phyloP scores from a whole-genome alignment of 805 yeast genomes.

The Schizosaccharomyces japonicus region DNA sequence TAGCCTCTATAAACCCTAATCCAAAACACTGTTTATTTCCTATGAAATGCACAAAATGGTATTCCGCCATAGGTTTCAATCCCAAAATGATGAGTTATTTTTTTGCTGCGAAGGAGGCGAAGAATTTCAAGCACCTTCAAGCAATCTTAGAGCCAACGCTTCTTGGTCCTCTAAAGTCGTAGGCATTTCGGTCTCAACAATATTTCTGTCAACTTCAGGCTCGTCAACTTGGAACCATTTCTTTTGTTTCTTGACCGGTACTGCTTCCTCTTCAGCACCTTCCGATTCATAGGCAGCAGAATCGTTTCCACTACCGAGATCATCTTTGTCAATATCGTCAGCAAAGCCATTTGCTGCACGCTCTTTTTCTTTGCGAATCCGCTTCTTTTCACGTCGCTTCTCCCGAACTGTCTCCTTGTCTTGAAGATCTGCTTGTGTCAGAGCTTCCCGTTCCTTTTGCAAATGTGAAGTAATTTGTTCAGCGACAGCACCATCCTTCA shows the following conservation, averaged over 20 bases:
- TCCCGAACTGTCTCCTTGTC: conserved; percentile 60
- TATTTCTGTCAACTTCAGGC: conserved; percentile 12
- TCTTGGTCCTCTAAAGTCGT: conserved; percentile 84
- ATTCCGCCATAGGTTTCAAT: no score
- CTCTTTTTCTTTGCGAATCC: conserved; percentile 64
- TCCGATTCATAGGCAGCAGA: background rate
- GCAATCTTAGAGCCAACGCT: conserved; percentile 41
- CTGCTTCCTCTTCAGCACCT: background rate
- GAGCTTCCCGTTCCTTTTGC: conserved; percentile 35
- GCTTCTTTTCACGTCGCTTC: conserved; percentile 68
- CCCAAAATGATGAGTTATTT: no score
- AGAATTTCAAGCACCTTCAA: conserved; percentile 8
- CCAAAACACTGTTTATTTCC: no score
- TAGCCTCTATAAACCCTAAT: no score
- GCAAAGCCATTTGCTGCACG: conserved; percentile 20
- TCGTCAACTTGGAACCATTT: conserved; percentile 12
- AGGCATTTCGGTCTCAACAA: conserved; percentile 66
- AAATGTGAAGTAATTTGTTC: conserved; percentile 47
- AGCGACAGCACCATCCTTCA: conserved; percentile 39
- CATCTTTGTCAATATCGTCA: conserved; percentile 11
- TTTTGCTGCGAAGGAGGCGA: no score
- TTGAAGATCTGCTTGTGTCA: conserved; percentile 46
- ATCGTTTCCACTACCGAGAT: background rate
- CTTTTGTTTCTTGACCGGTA: conserved; percentile 8
- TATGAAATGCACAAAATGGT: no score